Evolutionary conservation across 2,329 filamentous ascomycete species (phyloP).

Genomic region (Ambrosiella beaveri): DNA sequence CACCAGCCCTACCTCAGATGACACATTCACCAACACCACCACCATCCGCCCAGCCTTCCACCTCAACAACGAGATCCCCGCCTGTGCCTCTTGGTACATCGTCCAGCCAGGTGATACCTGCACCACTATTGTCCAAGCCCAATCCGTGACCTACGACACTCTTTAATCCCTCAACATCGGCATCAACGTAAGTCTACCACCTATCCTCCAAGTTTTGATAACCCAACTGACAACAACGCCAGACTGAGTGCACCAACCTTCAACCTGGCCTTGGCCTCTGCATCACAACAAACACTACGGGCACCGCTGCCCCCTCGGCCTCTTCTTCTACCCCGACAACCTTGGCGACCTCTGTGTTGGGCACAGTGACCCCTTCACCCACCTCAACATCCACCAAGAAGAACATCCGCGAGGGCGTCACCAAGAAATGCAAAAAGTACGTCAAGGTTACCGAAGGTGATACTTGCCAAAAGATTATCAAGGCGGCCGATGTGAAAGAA

Average conservation of each 20-base stretch:
- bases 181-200: slow-evolving; percentile 5
- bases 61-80: background rate
- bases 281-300: background rate
- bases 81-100: slow-evolving; percentile 9
- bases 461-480: slow-evolving; percentile 1
- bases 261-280: slow-evolving; percentile 5
- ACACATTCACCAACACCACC: slow-evolving; percentile 1
- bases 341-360: background rate
- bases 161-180: slow-evolving; percentile 5
- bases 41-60: background rate
- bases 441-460: slow-evolving; percentile 1
- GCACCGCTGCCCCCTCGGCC: background rate
- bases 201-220: background rate
- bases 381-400: background rate
- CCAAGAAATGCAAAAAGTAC: slow-evolving; percentile 3
- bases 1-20: background rate
- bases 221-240: background rate
- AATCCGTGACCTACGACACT: slow-evolving; percentile 1
- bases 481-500: background rate
- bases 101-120: slow-evolving; percentile 10
- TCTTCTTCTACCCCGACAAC: background rate
- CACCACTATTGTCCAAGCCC: slow-evolving; percentile 1
- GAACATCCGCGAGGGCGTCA: slow-evolving; percentile 1
- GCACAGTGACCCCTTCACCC: background rate
- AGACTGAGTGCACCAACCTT: slow-evolving; percentile 11